Percentiles rank a stretch among this genome's conserved stretches.
Evolutionary conservation across 352 stramenopile genomes (phyloP).

Genomic region (Nothophytophthora sp.): DNA sequence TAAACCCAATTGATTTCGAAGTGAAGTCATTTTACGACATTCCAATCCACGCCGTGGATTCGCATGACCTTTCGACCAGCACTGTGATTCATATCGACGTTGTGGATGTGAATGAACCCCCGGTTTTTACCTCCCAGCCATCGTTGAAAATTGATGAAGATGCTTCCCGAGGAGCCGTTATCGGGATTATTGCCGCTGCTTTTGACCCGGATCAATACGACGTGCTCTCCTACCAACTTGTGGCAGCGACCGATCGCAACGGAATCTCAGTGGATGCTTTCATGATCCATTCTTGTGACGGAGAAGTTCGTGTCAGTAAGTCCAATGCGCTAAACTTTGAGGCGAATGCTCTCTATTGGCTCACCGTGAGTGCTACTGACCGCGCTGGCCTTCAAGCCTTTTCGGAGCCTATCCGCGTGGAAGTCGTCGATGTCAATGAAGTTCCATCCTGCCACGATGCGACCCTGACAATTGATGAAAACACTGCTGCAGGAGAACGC

Average conservation of each 20-base stretch:
- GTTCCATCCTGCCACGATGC: slow-evolving; percentile 8
- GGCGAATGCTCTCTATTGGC: slow-evolving; percentile 18
- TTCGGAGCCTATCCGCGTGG: slow-evolving; percentile 8
- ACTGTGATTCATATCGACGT: slow-evolving; percentile 35
- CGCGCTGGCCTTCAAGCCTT: slow-evolving; percentile 31
- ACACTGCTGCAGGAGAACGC: slow-evolving; percentile 11
- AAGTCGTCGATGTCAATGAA: slow-evolving; percentile 22
- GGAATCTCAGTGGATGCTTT: slow-evolving; percentile 49
- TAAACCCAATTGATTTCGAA: slow-evolving; percentile 21
- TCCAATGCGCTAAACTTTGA: slow-evolving; percentile 42
- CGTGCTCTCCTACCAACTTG: slow-evolving; percentile 39
- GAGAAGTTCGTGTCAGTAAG: slow-evolving; percentile 41
- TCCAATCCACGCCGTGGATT: slow-evolving; percentile 11
- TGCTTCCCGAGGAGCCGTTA: slow-evolving; percentile 23
- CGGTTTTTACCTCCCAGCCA: slow-evolving; percentile 30
- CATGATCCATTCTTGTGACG: slow-evolving; percentile 55
- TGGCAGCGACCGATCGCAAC: slow-evolving; percentile 17
- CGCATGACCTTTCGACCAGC: slow-evolving; percentile 3
- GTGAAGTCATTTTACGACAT: slow-evolving; percentile 22
- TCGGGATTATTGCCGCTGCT: slow-evolving; percentile 32
- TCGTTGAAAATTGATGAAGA: slow-evolving; percentile 42
- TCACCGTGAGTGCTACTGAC: slow-evolving; percentile 49
- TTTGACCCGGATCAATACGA: slow-evolving; percentile 58
- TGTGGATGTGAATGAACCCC: slow-evolving; percentile 52
- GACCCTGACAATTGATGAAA: slow-evolving; percentile 29